A percentile compares a stretch with the other conserved stretches of the same genome.
These are phyloP conservation scores for Betula pendula DNA, from an alignment of 306 rosid genomes.

Conservation along the genomic window DNA sequence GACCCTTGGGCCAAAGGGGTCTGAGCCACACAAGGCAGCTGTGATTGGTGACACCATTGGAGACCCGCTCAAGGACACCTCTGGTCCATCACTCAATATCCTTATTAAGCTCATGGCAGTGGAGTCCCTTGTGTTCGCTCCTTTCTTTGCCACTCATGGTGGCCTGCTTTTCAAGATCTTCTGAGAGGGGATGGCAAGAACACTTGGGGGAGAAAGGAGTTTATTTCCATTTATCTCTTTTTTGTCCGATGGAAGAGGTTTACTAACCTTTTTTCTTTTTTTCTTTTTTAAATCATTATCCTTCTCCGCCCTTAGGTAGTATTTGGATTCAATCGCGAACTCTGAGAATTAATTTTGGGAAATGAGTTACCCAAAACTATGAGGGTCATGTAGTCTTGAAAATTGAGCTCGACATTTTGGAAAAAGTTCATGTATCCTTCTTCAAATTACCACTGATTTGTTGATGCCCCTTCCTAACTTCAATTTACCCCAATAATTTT, in stretches of 20 bases:
- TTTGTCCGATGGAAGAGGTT: not conserved
- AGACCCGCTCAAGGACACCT: conserved; percentile 73
- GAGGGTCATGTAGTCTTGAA: not conserved
- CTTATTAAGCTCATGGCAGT: conserved; percentile 82
- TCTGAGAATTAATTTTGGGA: conserved; percentile 30
- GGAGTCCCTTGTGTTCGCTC: conserved; percentile 63
- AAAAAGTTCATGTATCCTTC: no score
- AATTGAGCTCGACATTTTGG: not conserved
- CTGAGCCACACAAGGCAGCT: conserved; percentile 73
- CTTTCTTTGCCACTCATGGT: conserved; percentile 73
- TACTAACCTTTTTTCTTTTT: not conserved
- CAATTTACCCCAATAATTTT: no score
- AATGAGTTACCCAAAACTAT: not conserved
- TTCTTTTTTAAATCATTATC: conserved; percentile 33
- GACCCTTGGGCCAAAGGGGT: conserved; percentile 67
- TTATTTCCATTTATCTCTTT: conserved; percentile 9
- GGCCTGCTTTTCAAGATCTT: conserved; percentile 70
- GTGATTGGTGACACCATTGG: conserved; percentile 81
- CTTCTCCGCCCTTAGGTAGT: conserved; percentile 30
- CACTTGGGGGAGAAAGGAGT: conserved; percentile 23
- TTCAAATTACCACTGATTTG: no score
- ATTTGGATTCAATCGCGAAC: conserved; percentile 25
- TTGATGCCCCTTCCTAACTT: no score
- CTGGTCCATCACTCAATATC: conserved; percentile 78
- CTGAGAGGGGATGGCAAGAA: conserved; percentile 17